Conservation (phyloP, 441 rosid species). For the Cnidoscolus chayamansa region DNA sequence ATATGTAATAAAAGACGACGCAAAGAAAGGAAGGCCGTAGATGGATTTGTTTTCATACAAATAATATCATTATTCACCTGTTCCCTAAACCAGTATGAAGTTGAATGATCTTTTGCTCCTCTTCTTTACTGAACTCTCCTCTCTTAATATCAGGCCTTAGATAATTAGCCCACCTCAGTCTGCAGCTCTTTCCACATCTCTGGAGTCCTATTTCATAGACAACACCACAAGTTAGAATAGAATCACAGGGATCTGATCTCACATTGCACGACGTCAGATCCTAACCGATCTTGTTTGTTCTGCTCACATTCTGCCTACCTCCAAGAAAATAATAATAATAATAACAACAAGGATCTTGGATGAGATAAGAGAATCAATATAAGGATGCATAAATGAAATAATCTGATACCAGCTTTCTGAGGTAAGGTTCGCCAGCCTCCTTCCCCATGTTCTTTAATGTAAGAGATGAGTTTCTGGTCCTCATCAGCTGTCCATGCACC, state of each 20-base stretch:
- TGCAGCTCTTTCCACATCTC: slow-evolving; percentile 27
- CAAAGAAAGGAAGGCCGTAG: too few relatives aligned
- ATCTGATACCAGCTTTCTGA: slow-evolving; percentile 22
- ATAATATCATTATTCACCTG: slow-evolving; percentile 8
- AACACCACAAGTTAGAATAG: too few relatives aligned
- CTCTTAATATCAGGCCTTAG: slow-evolving; percentile 24
- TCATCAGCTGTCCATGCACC: slow-evolving; percentile 29
- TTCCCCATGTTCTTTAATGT: slow-evolving; percentile 23
- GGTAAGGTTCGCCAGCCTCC: slow-evolving; percentile 30
- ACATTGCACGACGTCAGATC: neutral
- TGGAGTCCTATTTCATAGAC: slow-evolving; percentile 11
- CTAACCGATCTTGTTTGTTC: too few relatives aligned
- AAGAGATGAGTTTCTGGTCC: slow-evolving; percentile 22
- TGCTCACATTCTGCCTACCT: too few relatives aligned
- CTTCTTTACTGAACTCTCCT: slow-evolving; percentile 20
- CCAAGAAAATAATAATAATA: neutral
- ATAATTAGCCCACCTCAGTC: slow-evolving; percentile 25
- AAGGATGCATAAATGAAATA: too few relatives aligned
- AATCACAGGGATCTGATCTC: neutral
- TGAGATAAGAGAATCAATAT: too few relatives aligned
- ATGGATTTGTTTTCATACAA: too few relatives aligned
- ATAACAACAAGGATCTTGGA: too few relatives aligned
- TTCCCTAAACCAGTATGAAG: slow-evolving; percentile 13
- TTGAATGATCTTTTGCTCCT: slow-evolving; percentile 6
- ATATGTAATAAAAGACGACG: neutral